These are phyloP conservation scores for Saccharomycopsis selenospora DNA, from an alignment of 805 yeast genomes.

Conservation along the genomic window DNA sequence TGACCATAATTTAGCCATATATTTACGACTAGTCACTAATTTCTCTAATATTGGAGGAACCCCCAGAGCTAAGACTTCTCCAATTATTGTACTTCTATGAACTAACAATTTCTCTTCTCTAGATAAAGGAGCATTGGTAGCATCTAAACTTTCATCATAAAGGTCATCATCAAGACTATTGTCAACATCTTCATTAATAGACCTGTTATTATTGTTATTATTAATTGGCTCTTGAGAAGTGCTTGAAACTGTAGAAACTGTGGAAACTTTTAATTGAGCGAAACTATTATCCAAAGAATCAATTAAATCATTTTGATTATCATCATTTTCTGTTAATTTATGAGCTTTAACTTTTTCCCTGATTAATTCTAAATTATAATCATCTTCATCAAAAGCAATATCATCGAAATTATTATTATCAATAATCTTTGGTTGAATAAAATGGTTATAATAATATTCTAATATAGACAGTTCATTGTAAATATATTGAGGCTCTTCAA, in stretches of 20 bases:
- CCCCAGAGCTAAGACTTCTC: constrained; percentile 15
- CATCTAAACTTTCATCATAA: not conserved
- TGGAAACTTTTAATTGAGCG: not conserved
- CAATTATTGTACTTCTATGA: constrained; percentile 15
- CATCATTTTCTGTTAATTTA: not conserved
- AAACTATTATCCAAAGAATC: constrained; percentile 6
- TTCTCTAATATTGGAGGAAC: constrained; percentile 11
- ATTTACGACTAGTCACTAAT: constrained; percentile 6
- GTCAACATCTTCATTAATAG: not conserved
- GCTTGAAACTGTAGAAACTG: not conserved
- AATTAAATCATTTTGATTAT: not conserved
- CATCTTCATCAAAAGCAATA: constrained; percentile 8
- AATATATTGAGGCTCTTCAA: constrained; percentile 9
- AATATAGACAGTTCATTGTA: constrained; percentile 14
- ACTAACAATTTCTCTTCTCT: constrained; percentile 10
- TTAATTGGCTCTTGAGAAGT: not conserved
- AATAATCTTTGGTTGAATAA: constrained; percentile 3
- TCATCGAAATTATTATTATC: not conserved
- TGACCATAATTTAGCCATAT: constrained; percentile 13
- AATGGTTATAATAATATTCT: constrained; percentile 15
- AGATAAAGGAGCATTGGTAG: not conserved
- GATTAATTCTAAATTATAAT: constrained; percentile 13
- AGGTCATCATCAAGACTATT: not conserved
- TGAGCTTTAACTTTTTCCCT: constrained; percentile 3
- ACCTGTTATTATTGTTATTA: not conserved